Conservation (phyloP, 2,329 filamentous ascomycete species). For the Xylariales sp. region DNA sequence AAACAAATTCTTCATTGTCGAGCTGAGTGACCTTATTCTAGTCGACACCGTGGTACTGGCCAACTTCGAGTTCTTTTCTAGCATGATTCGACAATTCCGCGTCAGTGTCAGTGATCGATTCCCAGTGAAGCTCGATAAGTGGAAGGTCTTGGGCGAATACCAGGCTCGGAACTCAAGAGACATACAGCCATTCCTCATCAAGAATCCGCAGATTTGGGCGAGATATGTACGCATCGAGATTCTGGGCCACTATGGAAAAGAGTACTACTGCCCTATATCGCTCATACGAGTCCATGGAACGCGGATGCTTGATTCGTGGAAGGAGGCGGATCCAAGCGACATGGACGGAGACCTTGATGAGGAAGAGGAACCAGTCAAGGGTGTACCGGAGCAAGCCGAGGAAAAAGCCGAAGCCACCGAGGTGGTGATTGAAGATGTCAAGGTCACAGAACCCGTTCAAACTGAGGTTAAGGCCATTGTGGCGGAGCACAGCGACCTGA, state of each 20-base stretch:
- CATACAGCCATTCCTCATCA: conserved; percentile 89
- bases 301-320: conserved; percentile 91
- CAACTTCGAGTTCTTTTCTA: conserved; percentile 99
- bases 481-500: conserved; percentile 18
- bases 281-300: conserved; percentile 89
- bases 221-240: conserved; percentile 91
- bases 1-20: conserved; percentile 92
- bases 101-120: conserved; percentile 93
- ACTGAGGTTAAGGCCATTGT: conserved; percentile 16
- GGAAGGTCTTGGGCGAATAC: conserved; percentile 83
- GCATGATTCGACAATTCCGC: conserved; percentile 86
- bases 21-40: conserved; percentile 80
- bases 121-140: conserved; percentile 86
- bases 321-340: conserved; percentile 63
- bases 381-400: conserved; percentile 27
- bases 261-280: conserved; percentile 93
- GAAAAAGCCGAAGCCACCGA: conserved; percentile 19
- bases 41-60: conserved; percentile 96
- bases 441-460: conserved; percentile 17
- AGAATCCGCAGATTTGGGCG: conserved; percentile 93
- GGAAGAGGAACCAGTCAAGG: conserved; percentile 35
- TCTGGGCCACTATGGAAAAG: conserved; percentile 87
- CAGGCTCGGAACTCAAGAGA: conserved; percentile 90
- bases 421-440: conserved; percentile 14
- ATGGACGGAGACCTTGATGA: conserved; percentile 52